Conservation (phyloP, 2,329 filamentous ascomycete genomes). For the Biscogniauxia mediterranea region DNA sequence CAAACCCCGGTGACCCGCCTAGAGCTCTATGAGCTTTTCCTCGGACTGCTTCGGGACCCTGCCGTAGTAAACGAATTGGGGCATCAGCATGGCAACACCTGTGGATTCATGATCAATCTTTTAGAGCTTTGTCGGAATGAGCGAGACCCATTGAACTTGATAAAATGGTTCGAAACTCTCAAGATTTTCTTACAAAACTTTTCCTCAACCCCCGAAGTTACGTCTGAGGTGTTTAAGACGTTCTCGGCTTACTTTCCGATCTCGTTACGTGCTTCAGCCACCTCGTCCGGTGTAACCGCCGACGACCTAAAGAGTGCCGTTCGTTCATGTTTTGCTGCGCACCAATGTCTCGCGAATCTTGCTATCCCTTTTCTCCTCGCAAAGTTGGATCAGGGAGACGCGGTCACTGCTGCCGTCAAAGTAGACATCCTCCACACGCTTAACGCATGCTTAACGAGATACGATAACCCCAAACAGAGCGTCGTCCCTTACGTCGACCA, state of each 20-base stretch:
- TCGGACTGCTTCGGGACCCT: constrained; percentile 42
- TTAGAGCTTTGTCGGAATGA: constrained; percentile 53
- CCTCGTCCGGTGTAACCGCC: constrained; percentile 50
- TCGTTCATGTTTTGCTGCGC: constrained; percentile 53
- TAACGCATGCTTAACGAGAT: constrained; percentile 50
- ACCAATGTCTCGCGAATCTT: constrained; percentile 43
- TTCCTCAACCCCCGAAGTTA: constrained; percentile 43
- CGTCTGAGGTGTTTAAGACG: constrained; percentile 50
- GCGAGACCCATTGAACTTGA: constrained; percentile 55
- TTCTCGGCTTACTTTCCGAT: constrained; percentile 63
- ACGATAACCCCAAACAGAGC: constrained; percentile 45
- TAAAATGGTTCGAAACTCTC: constrained; percentile 56
- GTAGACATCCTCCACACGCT: constrained; percentile 58
- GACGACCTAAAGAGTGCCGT: constrained; percentile 55
- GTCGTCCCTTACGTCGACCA: constrained; percentile 49
- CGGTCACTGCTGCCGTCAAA: constrained; percentile 58
- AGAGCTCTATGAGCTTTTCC: constrained; percentile 50
- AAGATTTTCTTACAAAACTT: constrained; percentile 45
- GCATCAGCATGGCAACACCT: constrained; percentile 41
- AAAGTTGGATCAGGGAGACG: constrained; percentile 59
- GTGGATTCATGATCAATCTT: constrained; percentile 48
- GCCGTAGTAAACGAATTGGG: constrained; percentile 44
- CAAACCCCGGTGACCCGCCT: constrained; percentile 52
- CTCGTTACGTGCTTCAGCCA: constrained; percentile 51
- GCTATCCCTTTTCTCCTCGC: constrained; percentile 54